Evolutionary conservation across 805 yeast genomes (phyloP), one percentile per base, ranked within the genome.

Genomic region (Metschnikowia colocasiae): DNA sequence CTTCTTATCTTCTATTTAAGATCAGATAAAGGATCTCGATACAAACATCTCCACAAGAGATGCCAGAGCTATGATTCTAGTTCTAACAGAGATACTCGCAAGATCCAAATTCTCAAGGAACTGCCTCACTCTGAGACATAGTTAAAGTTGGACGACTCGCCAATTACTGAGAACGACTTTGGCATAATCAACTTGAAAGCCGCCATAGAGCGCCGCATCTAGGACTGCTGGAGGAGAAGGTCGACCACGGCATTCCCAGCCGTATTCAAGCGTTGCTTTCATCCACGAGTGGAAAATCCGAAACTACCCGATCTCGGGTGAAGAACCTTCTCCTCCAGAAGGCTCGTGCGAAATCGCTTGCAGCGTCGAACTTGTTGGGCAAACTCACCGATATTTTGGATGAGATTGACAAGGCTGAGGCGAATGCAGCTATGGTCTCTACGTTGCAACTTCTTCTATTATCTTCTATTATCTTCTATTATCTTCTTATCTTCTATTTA

Each of bases 361-460:
- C 56, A 46, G 23, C 62, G 0, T 41, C 49, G 2, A 47, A 26
- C 5, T 47, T 62, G 3, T 54, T 55, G 16, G 42, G 45, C 15
- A 65, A 68, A 37, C 52, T 72, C 30, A 46, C 46, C 1, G 37
- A 50, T 13, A 54, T 70, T 2, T 43, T 69, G 27, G 41, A 52
- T 22, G 68, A 68, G 50, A 69, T 72, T 15, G 62, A 71, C 50
- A 71, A 72, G 13, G 68, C 74, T 2, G 57, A 56, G 25, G 45
- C 61, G 15, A 71, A 70, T 48, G 48, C 54, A 1, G 50, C 53
- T 16, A 46, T 68, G 4, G 58, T 56, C 42, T 51, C 57, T 15
- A 62, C 67, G 13, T 54, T 71, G 46, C 50, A 55, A 16, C n/a
- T n/a, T n/a, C n/a, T n/a, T n/a, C n/a, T n/a, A n/a, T n/a, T n/a